phyloP scores from a whole-genome alignment of 108 stramenopile genomes.

The Cyclotella baltica region DNA sequence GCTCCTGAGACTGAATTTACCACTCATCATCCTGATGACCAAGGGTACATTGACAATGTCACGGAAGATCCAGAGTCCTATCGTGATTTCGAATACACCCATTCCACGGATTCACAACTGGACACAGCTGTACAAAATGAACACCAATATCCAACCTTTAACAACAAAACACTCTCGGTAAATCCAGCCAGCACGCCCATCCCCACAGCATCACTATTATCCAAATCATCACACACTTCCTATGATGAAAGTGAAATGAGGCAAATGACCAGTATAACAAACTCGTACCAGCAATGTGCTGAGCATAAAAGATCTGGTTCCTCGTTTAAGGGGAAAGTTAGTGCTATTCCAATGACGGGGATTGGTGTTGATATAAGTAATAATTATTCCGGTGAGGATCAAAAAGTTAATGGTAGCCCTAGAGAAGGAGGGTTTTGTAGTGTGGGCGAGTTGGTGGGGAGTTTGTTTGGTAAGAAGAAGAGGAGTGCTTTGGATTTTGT shows the following conservation, averaged over 20 bases:
- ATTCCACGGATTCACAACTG: too few relatives aligned
- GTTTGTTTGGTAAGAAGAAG: conserved; percentile 10
- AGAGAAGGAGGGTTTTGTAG: background rate
- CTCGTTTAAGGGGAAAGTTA: background rate
- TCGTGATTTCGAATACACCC: too few relatives aligned
- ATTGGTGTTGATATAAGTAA: conserved; percentile 16
- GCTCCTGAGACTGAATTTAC: too few relatives aligned
- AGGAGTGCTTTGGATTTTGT: background rate
- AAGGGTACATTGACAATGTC: too few relatives aligned
- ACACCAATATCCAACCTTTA: background rate
- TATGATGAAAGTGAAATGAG: conserved; percentile 11
- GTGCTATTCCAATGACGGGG: conserved; percentile 9
- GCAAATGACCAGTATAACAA: conserved; percentile 7
- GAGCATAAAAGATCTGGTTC: background rate
- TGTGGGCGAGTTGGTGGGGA: background rate
- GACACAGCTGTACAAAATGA: too few relatives aligned
- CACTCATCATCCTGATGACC: too few relatives aligned
- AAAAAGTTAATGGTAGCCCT: background rate
- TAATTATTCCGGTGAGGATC: background rate
- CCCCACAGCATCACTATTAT: too few relatives aligned
- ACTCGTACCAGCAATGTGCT: background rate
- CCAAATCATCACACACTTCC: background rate
- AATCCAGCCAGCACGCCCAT: too few relatives aligned
- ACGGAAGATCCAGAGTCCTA: too few relatives aligned
- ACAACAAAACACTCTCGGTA: too few relatives aligned